Evolutionary conservation across 768 basidiomycete genomes (phyloP).

Genomic region (Tricholoma terreum): DNA sequence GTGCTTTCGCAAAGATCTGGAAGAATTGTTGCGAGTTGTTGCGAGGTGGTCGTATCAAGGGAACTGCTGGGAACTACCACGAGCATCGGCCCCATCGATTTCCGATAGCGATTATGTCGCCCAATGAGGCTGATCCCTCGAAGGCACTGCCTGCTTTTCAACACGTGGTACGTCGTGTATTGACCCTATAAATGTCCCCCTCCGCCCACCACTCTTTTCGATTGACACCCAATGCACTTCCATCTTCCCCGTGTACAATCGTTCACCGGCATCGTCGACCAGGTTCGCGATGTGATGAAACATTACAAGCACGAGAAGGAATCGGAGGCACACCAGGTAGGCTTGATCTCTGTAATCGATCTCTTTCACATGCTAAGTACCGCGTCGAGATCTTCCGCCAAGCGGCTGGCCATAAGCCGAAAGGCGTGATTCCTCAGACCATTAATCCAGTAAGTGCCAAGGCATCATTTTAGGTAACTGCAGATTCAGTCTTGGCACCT

Average conservation of each 20-base stretch:
- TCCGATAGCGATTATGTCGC: constrained; percentile 10
- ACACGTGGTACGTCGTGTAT: constrained; percentile 17
- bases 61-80: neutral
- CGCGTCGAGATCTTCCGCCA: constrained; percentile 67
- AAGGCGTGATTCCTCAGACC: constrained; percentile 63
- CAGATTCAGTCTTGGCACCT: constrained; percentile 4
- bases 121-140: constrained; percentile 8
- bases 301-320: constrained; percentile 74
- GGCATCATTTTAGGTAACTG: neutral
- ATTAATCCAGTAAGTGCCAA: constrained; percentile 56
- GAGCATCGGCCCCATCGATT: constrained; percentile 1
- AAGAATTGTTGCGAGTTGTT: no score
- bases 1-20: neutral
- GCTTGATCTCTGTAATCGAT: constrained; percentile 9
- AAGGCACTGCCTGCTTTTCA: constrained; percentile 18
- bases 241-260: constrained; percentile 43
- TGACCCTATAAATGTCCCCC: neutral
- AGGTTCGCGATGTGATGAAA: constrained; percentile 69
- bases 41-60: neutral
- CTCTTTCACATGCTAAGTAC: constrained; percentile 3
- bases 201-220: neutral
- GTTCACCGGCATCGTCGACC: constrained; percentile 45
- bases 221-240: constrained; percentile 38
- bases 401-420: constrained; percentile 65
- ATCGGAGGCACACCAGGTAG: constrained; percentile 84